Evolutionary conservation across 371 early-diverging fungal species (phyloP).

Genomic region (Chytridium lagenaria): DNA sequence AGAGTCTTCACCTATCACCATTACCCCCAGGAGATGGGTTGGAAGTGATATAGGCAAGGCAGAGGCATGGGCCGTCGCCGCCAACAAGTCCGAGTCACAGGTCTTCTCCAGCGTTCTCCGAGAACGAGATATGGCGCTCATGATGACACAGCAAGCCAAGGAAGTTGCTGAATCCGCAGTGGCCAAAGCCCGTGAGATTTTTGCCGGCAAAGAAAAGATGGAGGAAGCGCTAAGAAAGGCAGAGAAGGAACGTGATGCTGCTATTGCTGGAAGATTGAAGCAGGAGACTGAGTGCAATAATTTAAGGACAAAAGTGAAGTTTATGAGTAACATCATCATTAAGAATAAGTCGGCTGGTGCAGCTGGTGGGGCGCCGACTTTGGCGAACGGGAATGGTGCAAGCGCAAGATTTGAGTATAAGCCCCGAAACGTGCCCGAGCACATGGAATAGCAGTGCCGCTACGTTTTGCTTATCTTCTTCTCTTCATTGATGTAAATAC

Average conservation of each 20-base stretch:
- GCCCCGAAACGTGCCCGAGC: background rate
- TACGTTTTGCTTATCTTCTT: background rate
- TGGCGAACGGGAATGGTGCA: background rate
- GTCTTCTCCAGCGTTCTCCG: background rate
- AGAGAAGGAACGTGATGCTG: slow-evolving; percentile 17
- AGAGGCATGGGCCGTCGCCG: background rate
- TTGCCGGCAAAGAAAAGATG: slow-evolving; percentile 3
- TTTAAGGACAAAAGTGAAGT: background rate
- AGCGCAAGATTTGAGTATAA: slow-evolving; percentile 7
- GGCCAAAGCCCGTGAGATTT: background rate
- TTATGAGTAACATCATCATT: slow-evolving; percentile 13
- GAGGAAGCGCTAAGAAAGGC: slow-evolving; percentile 6
- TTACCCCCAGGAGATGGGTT: no score
- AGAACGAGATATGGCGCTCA: slow-evolving; percentile 11
- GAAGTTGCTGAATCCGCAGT: slow-evolving; percentile 12
- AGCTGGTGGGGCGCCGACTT: background rate
- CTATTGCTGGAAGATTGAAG: background rate
- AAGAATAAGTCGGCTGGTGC: background rate
- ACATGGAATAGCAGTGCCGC: background rate
- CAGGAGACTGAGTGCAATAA: background rate
- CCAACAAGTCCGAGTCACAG: background rate
- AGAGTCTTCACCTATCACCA: background rate
- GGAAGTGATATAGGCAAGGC: no score
- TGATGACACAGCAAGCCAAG: slow-evolving; percentile 11
- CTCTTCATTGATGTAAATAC: no score